Base-by-base conservation (phyloP, 1,139 yeast species). In the Lodderomyces pseudojiufengensis region DNA sequence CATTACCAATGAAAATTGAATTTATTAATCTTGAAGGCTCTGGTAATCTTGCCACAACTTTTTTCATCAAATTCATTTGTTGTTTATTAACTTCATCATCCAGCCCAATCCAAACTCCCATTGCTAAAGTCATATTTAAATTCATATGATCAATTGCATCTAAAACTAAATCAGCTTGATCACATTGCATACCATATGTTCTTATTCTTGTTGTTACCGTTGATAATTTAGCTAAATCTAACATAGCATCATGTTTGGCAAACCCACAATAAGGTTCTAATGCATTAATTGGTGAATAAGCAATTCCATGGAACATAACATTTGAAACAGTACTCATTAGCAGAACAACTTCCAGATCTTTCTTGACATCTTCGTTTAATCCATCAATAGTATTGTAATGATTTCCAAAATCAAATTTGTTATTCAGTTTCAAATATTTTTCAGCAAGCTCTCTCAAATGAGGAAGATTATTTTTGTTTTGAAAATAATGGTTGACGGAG, bases 61-160 rank as follows among this genome's bases (percentile, higher is more conserved):
- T 37, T 48, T 73, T 65, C 67, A 79, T 65, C 6, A 57, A 61
- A 3, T 57, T 48, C 31, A 77, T 48, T 42, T 79, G 82, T 3
- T 52, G 50, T 13, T 54, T 43, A 36, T 78, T 73, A 2, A 61
- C 55, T 1, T 55, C 52, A 9, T 64, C 61, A 50, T 74, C 62
- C 0, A 47, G 38, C 1, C 80, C 78, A 29, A 80, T 73, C 84
- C 84, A 78, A 2, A 82, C 73, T 1, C 88, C 88, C 51, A 81
- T 52, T 0, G 84, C 60, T 21, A 83, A 52, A 0, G 80, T 73
- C 68, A 81, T 65, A 44, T 79, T 70, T 28, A 80, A 52, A 15
- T 70, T 60, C 38, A 78, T 55, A 5, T 64, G 63, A 32, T 61
- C 57, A 11, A 83, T 75, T 0, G 85, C 74, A 12, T 73, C 71